These are phyloP conservation scores for Arabidopsis thaliana DNA, from an alignment of 345 rosid species.

Conservation along the genomic window TAIR10.1 NC_003076.8:15293501-15294000, in stretches of 20 bases:
- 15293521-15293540: constrained; percentile 50
- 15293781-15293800: constrained; percentile 50
- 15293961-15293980: constrained; percentile 53
- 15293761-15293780: constrained; percentile 59
- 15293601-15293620: constrained; percentile 24
- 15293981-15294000: constrained; percentile 57
- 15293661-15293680: constrained; percentile 35
- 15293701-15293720: background rate
- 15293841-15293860: constrained; percentile 48
- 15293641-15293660: constrained; percentile 2
- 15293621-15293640: background rate
- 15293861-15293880: constrained; percentile 42
- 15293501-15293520: constrained; percentile 43
- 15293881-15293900: constrained; percentile 57
- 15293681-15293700: constrained; percentile 24
- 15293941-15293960: constrained; percentile 61
- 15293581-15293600: constrained; percentile 40
- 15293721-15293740: constrained; percentile 38
- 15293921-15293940: constrained; percentile 45
- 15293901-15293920: constrained; percentile 55
- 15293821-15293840: constrained; percentile 57
- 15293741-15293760: constrained; percentile 54
- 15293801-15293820: constrained; percentile 40
- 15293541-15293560: constrained; percentile 49
- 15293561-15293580: constrained; percentile 52